Conservation (phyloP, 306 rosid genomes). For the Morella rubra region DNA sequence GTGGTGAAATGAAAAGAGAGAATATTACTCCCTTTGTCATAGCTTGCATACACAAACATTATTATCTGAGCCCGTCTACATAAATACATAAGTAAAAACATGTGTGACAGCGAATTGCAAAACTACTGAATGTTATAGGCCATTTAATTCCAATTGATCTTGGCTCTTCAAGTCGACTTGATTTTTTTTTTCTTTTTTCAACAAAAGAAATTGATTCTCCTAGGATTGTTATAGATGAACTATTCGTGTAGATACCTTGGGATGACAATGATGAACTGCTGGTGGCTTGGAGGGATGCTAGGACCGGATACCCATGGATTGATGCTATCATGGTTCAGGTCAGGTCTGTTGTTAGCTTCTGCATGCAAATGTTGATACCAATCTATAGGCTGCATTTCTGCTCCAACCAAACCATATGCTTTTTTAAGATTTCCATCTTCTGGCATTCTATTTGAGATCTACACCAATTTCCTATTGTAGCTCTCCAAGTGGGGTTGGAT, state of each 20-base stretch:
- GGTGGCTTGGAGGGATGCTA: constrained; percentile 83
- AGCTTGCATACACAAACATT: not conserved
- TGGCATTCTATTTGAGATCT: constrained; percentile 20
- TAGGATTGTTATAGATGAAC: not conserved
- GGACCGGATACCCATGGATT: constrained; percentile 97
- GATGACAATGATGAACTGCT: constrained; percentile 65
- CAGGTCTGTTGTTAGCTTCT: constrained; percentile 25
- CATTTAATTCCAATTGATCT: not conserved
- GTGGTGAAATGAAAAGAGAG: not conserved
- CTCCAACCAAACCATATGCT: not conserved
- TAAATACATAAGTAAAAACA: not conserved
- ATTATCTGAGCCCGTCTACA: too few species aligned
- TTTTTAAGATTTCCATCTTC: constrained; percentile 10
- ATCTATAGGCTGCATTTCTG: constrained; percentile 7
- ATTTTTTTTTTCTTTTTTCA: not conserved
- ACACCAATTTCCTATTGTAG: constrained; percentile 47
- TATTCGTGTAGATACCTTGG: constrained; percentile 75
- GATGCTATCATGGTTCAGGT: constrained; percentile 97
- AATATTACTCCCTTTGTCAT: not conserved
- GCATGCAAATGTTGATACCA: constrained; percentile 3
- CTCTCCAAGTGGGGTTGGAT: constrained; percentile 95
- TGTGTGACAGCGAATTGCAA: not conserved
- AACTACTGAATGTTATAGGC: not conserved
- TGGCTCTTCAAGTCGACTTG: not conserved
- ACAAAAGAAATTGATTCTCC: not conserved